Evolutionary conservation across 1,139 yeast genomes (phyloP), one percentile per base, ranked within the genome.

Genomic region (Suhomyces panamericanus): DNA sequence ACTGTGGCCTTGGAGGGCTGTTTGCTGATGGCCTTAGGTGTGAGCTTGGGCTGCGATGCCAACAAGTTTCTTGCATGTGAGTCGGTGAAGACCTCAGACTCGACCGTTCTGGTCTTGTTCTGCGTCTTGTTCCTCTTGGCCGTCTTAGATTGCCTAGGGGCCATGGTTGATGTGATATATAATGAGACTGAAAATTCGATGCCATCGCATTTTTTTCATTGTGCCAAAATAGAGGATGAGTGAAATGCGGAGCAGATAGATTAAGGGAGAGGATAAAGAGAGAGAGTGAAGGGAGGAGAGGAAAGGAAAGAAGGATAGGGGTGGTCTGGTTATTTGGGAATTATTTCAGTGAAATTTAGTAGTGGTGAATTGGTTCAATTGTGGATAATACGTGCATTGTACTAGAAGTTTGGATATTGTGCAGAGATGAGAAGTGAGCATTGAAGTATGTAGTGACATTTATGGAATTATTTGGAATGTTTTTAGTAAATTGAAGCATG

Each of bases 51-150:
- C 53, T 77, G 80, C 53, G 70, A 68, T 33, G 77, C 81, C 46
- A 86, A 65, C 50, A 80, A 73, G 59, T 86, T 86, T 57, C 87
- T 75, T 9, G 93, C 91, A 13, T 68, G 71, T 0, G 81, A 72
- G 58, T 86, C 90, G 24, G 79, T 64, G 50, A 73, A 73, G 20
- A 86, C 86, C 53, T 86, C 93, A 2, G 89, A 80, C 47, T 80
- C 83, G 6, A 83, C 79, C 11, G 73, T 68, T 52, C 89, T 77
- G 34, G 75, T 75, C 42, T 70, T 66, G 57, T 81, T 82, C 60
- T 78, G 83, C 5, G 70, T 61, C 38, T 62, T 71, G 47, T 68
- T 68, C 58, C 87, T 70, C 60, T 82, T 83, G 33, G 82, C 81
- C 1, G 82, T 73, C 57, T 80, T 73, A 12, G 84, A 73, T 55